Evolutionary conservation across 345 rosid species (phyloP).

Genomic region (Citrus glauca): DNA sequence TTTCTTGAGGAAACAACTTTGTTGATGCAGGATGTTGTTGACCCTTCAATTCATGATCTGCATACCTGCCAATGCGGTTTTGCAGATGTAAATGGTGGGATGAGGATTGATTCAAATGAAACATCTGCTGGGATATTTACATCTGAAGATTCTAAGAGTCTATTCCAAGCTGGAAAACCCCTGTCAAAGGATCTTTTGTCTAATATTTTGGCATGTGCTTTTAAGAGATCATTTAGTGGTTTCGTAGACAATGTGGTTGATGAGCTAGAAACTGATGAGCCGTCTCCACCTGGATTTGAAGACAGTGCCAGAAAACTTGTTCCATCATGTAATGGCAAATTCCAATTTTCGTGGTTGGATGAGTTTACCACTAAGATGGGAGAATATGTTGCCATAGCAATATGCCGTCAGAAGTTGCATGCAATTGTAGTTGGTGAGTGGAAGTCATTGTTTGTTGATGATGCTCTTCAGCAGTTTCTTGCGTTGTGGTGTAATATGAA

Average conservation of each 20-base stretch:
- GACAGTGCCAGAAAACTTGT: constrained; percentile 20
- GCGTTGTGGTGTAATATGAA: constrained; percentile 27
- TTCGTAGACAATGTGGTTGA: constrained; percentile 31
- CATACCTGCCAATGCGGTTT: constrained; percentile 12
- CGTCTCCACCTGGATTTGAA: constrained; percentile 71
- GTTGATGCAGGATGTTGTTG: constrained; percentile 41
- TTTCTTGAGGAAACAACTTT: constrained; percentile 9
- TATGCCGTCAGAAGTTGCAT: constrained; percentile 84
- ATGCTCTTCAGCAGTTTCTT: constrained; percentile 37
- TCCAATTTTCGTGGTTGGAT: constrained; percentile 35
- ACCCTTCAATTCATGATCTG: constrained; percentile 21
- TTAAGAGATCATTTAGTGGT: constrained; percentile 32
- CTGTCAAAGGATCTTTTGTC: constrained; percentile 35
- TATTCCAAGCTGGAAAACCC: constrained; percentile 24
- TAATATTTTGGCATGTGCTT: constrained; percentile 35
- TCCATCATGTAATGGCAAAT: constrained; percentile 35
- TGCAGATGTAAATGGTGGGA: constrained; percentile 21
- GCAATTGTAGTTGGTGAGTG: constrained; percentile 59
- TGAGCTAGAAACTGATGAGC: constrained; percentile 43
- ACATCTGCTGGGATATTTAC: constrained; percentile 14
- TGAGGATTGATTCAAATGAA: constrained; percentile 20
- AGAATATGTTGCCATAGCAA: constrained; percentile 58
- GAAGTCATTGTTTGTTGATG: constrained; percentile 43
- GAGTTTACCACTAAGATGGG: constrained; percentile 43
- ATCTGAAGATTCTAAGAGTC: constrained; percentile 26